Percentiles rank a stretch among this genome's conserved stretches.
These are phyloP conservation scores for Trypanosoma scelopori DNA, from an alignment of 208 protist species.

Conservation along the genomic window DNA sequence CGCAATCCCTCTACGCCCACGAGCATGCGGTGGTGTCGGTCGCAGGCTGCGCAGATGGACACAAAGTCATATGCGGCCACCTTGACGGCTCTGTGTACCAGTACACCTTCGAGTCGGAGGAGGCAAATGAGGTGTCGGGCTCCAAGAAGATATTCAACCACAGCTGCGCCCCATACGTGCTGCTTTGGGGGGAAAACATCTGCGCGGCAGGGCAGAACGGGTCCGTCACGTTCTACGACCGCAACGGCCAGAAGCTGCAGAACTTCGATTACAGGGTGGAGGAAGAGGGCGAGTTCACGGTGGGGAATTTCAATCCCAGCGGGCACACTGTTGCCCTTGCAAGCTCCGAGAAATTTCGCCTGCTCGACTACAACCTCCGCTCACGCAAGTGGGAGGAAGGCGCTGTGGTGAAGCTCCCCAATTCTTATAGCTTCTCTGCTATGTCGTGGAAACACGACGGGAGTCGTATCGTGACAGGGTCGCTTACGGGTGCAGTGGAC, in stretches of 20 bases:
- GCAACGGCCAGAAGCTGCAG: constrained; percentile 82
- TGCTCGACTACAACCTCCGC: constrained; percentile 93
- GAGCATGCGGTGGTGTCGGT: constrained; percentile 91
- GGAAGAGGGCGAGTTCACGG: constrained; percentile 91
- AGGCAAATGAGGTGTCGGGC: constrained; percentile 52
- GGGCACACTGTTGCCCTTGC: constrained; percentile 93
- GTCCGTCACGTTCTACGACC: constrained; percentile 93
- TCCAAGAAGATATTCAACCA: constrained; percentile 87
- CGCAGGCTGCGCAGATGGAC: constrained; percentile 66
- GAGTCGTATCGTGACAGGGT: constrained; percentile 91
- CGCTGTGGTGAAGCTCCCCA: constrained; percentile 64
- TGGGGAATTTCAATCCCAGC: constrained; percentile 90
- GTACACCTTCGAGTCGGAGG: constrained; percentile 90
- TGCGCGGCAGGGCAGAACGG: constrained; percentile 90
- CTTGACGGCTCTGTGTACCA: constrained; percentile 90
- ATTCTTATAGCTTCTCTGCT: constrained; percentile 91
- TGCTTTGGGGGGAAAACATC: constrained; percentile 94
- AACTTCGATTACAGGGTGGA: constrained; percentile 87
- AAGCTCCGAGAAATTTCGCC: constrained; percentile 82
- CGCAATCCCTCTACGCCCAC: constrained; percentile 90
- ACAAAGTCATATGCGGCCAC: constrained; percentile 91
- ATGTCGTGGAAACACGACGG: constrained; percentile 95
- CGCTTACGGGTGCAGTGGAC: constrained; percentile 93
- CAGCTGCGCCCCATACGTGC: constrained; percentile 82
- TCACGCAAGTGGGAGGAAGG: constrained; percentile 94